Evolutionary conservation across 148 eudicot species (phyloP).

Genomic region (Beta vulgaris): DNA sequence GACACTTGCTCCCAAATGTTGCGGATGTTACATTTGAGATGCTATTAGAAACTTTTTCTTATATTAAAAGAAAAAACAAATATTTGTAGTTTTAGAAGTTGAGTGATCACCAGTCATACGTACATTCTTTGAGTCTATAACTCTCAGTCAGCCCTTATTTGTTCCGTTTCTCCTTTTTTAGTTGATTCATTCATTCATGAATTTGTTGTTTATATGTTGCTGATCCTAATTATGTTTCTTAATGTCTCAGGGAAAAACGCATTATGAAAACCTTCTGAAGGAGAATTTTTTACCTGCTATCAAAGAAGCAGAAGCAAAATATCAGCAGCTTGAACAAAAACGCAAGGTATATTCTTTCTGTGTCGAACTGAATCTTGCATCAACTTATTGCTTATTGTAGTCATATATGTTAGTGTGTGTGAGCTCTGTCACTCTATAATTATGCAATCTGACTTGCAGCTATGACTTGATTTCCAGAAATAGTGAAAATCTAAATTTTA

Average conservation of each 20-base stretch:
- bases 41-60: background rate
- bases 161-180: background rate
- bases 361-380: background rate
- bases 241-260: conserved; percentile 48
- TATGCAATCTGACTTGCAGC: background rate
- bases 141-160: background rate
- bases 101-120: background rate
- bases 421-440: background rate
- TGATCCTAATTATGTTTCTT: conserved; percentile 13
- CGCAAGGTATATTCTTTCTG: conserved; percentile 48
- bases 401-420: background rate
- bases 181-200: background rate
- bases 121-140: background rate
- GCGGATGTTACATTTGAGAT: background rate
- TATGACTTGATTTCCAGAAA: background rate
- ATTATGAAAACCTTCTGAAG: conserved; percentile 51
- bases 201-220: background rate
- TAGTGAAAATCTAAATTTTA: background rate
- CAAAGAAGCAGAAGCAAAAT: conserved; percentile 50
- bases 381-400: conserved; percentile 17
- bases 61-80: background rate
- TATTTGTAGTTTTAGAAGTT: background rate
- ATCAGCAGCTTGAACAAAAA: conserved; percentile 50
- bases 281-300: conserved; percentile 51
- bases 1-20: background rate